Evolutionary conservation across 2,329 filamentous ascomycete genomes (phyloP).

Genomic region (Arthrocladium fulminans): DNA sequence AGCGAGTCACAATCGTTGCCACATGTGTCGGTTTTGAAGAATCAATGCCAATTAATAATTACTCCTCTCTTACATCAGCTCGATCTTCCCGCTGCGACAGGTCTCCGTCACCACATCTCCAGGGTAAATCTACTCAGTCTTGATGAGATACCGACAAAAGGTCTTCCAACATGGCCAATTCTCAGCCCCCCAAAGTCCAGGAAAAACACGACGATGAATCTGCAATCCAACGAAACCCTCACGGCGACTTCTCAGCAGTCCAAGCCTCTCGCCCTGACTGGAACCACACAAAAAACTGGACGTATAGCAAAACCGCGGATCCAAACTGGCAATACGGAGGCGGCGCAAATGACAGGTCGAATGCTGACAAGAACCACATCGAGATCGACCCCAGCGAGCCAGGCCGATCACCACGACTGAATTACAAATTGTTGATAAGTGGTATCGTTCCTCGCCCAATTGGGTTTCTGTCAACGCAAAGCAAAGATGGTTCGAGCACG

Average conservation of each 20-base stretch:
- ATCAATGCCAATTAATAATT: no score
- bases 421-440: slow-evolving; percentile 89
- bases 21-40: no score
- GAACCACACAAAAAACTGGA: slow-evolving; percentile 27
- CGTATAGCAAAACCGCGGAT: slow-evolving; percentile 34
- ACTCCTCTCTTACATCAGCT: no score
- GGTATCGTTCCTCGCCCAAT: slow-evolving; percentile 76
- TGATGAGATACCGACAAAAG: no score
- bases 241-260: slow-evolving; percentile 31
- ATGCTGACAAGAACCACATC: slow-evolving; percentile 53
- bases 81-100: no score
- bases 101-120: not conserved
- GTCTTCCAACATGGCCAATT: not conserved
- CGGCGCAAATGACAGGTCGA: slow-evolving; percentile 35
- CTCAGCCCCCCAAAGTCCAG: slow-evolving; percentile 17
- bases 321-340: slow-evolving; percentile 36
- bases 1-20: no score
- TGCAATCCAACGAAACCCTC: slow-evolving; percentile 25
- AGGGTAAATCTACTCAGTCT: not conserved
- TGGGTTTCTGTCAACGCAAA: slow-evolving; percentile 51
- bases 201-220: slow-evolving; percentile 35
- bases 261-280: slow-evolving; percentile 37
- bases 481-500: slow-evolving; percentile 52
- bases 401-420: slow-evolving; percentile 57
- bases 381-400: slow-evolving; percentile 63